Base-by-base conservation (phyloP, 345 rosid genomes). In the Trapa bicornis region DNA sequence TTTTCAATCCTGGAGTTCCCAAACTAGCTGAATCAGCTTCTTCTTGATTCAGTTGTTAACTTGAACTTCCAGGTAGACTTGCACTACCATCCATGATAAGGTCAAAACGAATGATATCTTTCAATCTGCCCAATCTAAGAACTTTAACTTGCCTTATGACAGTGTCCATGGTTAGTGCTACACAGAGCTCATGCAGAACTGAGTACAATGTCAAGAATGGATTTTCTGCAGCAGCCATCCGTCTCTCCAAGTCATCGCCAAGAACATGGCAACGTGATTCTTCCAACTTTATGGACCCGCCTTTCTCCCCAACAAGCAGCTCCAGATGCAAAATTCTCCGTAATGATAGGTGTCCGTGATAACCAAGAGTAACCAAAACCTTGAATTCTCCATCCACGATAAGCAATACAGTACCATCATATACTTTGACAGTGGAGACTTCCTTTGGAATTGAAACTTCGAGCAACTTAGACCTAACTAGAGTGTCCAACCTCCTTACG, bases 271-370 rank as follows among this genome's bases (percentile, higher is more conserved):
- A 76, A 47, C 92, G 86, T 41, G 76, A 74, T 74, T 84, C 84
- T 75, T 91, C 99, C 68, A 95, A 74, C 73, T 86, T 85, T 66
- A 87, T 86, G 33, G 68, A 76, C 47, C 99, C 96, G 67, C 83
- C 85, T 78, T 75, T 83, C 83, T 95, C 97, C 76, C 99, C 98
- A 74, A 95, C 98, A 71, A 95, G 96, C 75, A 95, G 83, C 81
- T 95, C 96, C 78, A 95, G 75, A 81, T 87, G 94, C 81, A 95
- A 75, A 80, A 95, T 95, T 81, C 99, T 91, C 99, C 99, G 91
- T 91, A 95, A 75, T 32, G 96, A 79, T 57, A 87, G 72, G 73
- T 89, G 92, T 29, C 99, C 99, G 58, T 96, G 87, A 69, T 95
- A 95, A 77, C 98, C 99, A 78, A 95, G 99, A 76, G 99, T 95